phyloP scores from a whole-genome alignment of 805 yeast species.

The Sugiyamaella qingdaonensis region DNA sequence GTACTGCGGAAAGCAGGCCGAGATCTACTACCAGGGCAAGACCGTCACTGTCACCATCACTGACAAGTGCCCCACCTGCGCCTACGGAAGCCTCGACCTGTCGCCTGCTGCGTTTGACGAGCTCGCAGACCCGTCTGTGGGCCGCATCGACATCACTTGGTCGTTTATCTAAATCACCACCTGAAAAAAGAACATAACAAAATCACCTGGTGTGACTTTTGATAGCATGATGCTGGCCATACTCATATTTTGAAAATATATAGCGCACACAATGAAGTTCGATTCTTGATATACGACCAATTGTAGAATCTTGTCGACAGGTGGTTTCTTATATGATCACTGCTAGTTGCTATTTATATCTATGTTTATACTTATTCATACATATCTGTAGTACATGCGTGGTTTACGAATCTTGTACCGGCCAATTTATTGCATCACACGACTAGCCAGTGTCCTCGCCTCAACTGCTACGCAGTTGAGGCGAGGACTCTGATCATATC shows the following conservation, averaged over 20 bases:
- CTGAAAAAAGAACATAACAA: neutral
- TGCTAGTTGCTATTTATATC: too few species aligned
- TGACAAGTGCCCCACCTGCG: conserved; percentile 57
- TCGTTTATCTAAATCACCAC: conserved; percentile 12
- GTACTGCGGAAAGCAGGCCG: conserved; percentile 51
- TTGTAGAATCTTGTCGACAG: too few species aligned
- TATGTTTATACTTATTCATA: too few species aligned
- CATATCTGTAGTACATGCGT: too few species aligned
- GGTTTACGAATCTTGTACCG: too few species aligned
- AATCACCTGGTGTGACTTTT: neutral
- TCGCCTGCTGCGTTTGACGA: conserved; percentile 56
- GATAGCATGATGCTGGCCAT: neutral
- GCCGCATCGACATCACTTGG: conserved; percentile 56
- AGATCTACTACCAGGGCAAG: conserved; percentile 44
- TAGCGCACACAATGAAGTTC: too few species aligned
- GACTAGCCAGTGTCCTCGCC: too few species aligned
- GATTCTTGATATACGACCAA: too few species aligned
- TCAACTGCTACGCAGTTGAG: too few species aligned
- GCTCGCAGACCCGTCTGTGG: conserved; percentile 49
- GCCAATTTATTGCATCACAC: too few species aligned
- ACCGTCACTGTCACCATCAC: conserved; percentile 53
- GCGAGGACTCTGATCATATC: too few species aligned
- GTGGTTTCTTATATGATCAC: too few species aligned
- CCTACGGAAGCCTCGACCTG: conserved; percentile 48
- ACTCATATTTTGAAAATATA: neutral